Evolutionary conservation across 2,329 filamentous ascomycete genomes (phyloP), one percentile per base, ranked within the genome.

Genomic region (Diaporthe sp.): DNA sequence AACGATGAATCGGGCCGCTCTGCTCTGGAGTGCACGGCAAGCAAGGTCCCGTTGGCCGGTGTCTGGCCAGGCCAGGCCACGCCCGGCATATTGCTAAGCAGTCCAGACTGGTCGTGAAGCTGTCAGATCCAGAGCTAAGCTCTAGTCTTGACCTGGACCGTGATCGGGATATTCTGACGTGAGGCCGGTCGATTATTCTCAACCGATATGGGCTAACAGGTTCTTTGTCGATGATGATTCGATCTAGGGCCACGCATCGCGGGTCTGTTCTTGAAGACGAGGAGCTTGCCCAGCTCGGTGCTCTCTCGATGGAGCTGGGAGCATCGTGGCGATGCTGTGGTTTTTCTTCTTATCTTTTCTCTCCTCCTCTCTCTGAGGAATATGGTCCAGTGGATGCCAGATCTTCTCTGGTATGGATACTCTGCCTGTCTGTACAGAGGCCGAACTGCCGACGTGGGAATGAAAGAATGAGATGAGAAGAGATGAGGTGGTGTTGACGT

Each of bases 1-100:
- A 66, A 66, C 63, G 32, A 53, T 68, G 32, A 68, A 53, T 51
- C 63, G 63, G 63, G 44, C 63, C 44, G 63, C 63, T 51, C 63
- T 66, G 30, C 44, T 51, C 30, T 66, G 63, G 15, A 27, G 44
- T 39, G 63, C 44, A 37, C 63, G 44, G 44, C 7, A 66, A 66
- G 63, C 63, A 66, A 51, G 63, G 63, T 35, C 63, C 63, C 63
- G 63, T 51, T 37, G 30, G 63, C 44, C 63, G 44, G 44, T 51
- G 8, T 51, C 47, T 37, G 30, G 19, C 22, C 32, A 37, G 30
- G 30, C 63, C 44, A 37, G 30, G 63, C 63, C 44, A 37, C 22
- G 63, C 63, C 44, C 44, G 63, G 30, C 63, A 37, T 51, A 30
- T 39, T 37, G 63, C 44, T 37, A 51, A 51, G 30, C 27, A 47